phyloP scores from a whole-genome alignment of 441 rosid species.

The Jatropha multifida region DNA sequence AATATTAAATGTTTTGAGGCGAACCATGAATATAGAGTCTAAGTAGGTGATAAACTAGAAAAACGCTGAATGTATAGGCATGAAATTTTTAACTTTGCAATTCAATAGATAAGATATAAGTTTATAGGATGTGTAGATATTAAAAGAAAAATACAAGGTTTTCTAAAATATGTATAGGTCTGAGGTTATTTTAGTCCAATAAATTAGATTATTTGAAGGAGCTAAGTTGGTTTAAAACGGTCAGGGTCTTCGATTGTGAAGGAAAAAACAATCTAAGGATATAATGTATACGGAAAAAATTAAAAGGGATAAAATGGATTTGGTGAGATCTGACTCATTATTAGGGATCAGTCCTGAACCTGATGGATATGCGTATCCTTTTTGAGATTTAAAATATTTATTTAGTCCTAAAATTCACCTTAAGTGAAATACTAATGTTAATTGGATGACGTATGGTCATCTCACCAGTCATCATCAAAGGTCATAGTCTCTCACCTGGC shows the following conservation, averaged over 20 bases:
- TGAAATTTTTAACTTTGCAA: no score
- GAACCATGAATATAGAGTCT: background rate
- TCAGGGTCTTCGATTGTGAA: background rate
- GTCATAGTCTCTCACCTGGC: background rate
- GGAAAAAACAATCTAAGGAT: background rate
- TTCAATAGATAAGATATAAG: background rate
- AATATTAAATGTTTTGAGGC: background rate
- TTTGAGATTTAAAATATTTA: background rate
- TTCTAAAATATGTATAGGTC: background rate
- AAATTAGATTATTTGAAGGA: background rate
- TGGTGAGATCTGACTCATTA: no score
- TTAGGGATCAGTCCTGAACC: no score
- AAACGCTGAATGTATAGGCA: background rate
- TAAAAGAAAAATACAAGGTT: background rate
- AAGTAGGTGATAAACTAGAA: background rate
- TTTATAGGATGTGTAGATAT: background rate
- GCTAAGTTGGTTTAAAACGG: background rate
- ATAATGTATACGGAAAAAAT: background rate
- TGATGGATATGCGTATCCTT: background rate
- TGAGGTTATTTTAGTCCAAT: background rate
- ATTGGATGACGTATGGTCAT: background rate
- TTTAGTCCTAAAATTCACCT: background rate
- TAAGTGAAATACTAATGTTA: background rate
- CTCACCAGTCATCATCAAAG: background rate
- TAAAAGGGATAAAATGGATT: no score